phyloP scores from a whole-genome alignment of 495 filamentous ascomycete genomes.

The Penicillium angulare region DNA sequence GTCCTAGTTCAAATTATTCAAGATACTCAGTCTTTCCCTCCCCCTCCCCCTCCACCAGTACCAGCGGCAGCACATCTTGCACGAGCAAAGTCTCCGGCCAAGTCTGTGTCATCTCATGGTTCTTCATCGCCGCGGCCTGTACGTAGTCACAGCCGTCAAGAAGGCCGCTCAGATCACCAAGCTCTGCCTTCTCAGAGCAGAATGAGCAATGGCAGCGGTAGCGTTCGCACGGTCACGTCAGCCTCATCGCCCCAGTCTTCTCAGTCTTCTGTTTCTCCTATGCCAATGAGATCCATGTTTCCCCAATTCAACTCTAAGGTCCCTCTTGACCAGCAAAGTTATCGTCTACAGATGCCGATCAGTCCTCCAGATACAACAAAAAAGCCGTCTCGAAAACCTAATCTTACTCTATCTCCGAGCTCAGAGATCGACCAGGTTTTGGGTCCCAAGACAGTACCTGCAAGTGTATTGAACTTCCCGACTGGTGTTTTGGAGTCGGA shows the following conservation, averaged over 20 bases:
- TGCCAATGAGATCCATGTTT: conserved; percentile 70
- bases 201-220: conserved; percentile 8
- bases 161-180: conserved; percentile 10
- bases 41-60: conserved; percentile 19
- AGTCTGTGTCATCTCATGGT: conserved; percentile 10
- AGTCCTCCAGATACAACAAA: conserved; percentile 33
- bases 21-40: conserved; percentile 33
- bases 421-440: conserved; percentile 41
- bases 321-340: conserved; percentile 65
- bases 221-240: conserved; percentile 24
- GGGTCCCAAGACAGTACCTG: conserved; percentile 47
- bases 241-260: conserved; percentile 22
- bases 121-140: conserved; percentile 21
- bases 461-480: conserved; percentile 46
- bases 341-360: conserved; percentile 57
- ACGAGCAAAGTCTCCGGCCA: conserved; percentile 18
- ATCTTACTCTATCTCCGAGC: conserved; percentile 27
- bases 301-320: conserved; percentile 75
- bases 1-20: conserved; percentile 41
- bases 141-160: conserved; percentile 23
- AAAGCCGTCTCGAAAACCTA: conserved; percentile 34
- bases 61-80: conserved; percentile 12
- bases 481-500: conserved; percentile 33
- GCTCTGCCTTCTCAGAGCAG: conserved; percentile 15
- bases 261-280: conserved; percentile 42